Percentiles rank a stretch among this genome's conserved stretches.
These are phyloP conservation scores for Hibiscus mutabilis DNA, from an alignment of 345 rosid species.

Conservation along the genomic window DNA sequence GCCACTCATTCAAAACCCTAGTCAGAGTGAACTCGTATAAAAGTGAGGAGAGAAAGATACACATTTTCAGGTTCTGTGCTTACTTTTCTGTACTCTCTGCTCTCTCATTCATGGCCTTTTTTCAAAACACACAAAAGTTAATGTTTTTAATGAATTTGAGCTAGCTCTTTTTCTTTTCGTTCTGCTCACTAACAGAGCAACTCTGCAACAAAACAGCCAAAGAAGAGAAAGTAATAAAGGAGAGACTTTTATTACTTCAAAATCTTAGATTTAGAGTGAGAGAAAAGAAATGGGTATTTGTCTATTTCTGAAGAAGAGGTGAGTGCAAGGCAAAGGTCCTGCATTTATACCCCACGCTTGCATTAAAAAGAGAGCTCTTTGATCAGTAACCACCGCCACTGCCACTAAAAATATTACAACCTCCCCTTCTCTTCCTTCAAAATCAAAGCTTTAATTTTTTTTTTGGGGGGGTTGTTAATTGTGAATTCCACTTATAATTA, in stretches of 20 bases:
- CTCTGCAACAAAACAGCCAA: constrained; percentile 20
- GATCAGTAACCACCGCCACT: neutral
- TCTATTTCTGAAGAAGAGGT: constrained; percentile 23
- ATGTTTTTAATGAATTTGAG: constrained; percentile 28
- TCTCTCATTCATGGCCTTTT: constrained; percentile 17
- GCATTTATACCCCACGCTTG: constrained; percentile 58
- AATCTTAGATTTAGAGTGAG: neutral
- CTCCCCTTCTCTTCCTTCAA: neutral
- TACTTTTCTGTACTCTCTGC: constrained; percentile 50
- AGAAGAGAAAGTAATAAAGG: neutral
- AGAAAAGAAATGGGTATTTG: constrained; percentile 24
- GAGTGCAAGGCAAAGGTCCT: constrained; percentile 35
- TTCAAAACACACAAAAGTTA: neutral
- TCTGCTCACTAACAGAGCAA: neutral
- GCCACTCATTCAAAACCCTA: constrained; percentile 51
- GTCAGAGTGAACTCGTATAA: constrained; percentile 46
- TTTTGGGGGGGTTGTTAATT: too few species aligned
- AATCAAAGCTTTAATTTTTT: neutral
- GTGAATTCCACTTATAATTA: too few species aligned
- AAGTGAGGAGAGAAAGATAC: constrained; percentile 62
- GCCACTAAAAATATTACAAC: neutral
- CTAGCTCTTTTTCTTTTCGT: neutral
- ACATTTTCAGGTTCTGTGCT: constrained; percentile 66
- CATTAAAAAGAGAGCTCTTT: neutral
- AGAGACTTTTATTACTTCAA: neutral